Evolutionary conservation across 1,284 basidiomycete species (phyloP).

Genomic region (Sphaerobolus stellatus): DNA sequence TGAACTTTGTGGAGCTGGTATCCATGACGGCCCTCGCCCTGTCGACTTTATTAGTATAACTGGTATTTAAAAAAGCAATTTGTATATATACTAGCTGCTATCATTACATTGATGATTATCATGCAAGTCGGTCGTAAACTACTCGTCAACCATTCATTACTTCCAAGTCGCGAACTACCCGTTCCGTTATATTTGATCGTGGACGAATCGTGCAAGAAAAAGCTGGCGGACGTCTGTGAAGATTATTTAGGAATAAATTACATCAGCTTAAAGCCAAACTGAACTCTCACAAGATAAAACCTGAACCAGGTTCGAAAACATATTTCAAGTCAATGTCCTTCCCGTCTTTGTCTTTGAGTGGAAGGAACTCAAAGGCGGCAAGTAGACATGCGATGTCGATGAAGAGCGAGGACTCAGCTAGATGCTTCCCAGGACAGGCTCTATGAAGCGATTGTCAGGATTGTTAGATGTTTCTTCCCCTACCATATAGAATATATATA

Average conservation of each 20-base stretch:
- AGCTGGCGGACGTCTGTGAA: background rate
- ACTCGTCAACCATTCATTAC: no score
- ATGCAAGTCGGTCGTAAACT: no score
- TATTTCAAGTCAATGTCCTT: constrained; percentile 2
- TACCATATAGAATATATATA: background rate
- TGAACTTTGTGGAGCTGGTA: no score
- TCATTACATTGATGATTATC: no score
- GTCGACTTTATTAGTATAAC: no score
- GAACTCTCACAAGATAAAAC: background rate
- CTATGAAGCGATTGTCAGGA: background rate
- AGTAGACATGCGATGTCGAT: constrained; percentile 7
- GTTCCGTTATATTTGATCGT: constrained; percentile 1
- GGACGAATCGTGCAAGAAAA: background rate
- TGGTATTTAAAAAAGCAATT: no score
- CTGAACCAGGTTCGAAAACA: background rate
- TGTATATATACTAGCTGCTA: no score
- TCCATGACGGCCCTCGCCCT: no score
- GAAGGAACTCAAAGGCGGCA: constrained; percentile 2
- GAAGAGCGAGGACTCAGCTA: background rate
- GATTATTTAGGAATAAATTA: background rate
- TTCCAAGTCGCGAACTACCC: no score
- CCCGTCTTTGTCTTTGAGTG: background rate
- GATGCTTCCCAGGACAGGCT: constrained; percentile 2
- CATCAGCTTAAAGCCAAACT: background rate
- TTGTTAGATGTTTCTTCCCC: background rate